Base-by-base conservation (phyloP, 2,329 filamentous ascomycete species). In the Aspergillus luchuensis region DNA sequence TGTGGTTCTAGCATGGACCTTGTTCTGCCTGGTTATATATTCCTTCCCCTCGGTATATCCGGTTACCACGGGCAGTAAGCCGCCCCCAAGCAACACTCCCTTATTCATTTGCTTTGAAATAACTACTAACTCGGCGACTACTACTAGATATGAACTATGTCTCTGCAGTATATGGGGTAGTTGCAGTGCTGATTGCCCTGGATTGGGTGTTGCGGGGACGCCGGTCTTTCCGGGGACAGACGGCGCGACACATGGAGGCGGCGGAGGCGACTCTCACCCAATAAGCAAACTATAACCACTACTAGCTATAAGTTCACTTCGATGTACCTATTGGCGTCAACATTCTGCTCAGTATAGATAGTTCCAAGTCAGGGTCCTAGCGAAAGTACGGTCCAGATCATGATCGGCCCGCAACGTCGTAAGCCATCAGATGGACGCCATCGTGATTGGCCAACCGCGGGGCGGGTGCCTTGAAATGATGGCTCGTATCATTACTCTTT, bases 1-100 rank as follows among this genome's bases (percentile, higher is more conserved):
- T 28, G 72, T 82, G 1, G 67, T 81, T 1, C 68, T 83, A 4
- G 45, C 64, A 8, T 83, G 80, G 79, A 82, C 79, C 0, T 38
- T 74, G n/a, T 81, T 83, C 45, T 61, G 60, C 36, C n/a, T 63
- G 36, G 56, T 65, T 3, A 54, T 65, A 15, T 65, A 79, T 67
- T 76, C 74, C 8, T 77, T 77, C 65, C 76, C 76, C 3, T 21
- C 52, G 10, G 59, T 59, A 6, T 62, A 67, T 57, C 75, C 75
- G 4, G 74, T 74, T 15, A 66, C 62, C 1, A 33, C 70, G 15
- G 65, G 65, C 13, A 71, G 72, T 74, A 67, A 66, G 72, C 71
- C 21, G 23, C 30, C 19, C 54, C 33, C 45, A 5, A 36, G 2
- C 33, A 36, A 13, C 11, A 36, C 36, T 43, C 43, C 41, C 30